Evolutionary conservation across 2,329 filamentous ascomycete genomes (phyloP), one percentile per base, ranked within the genome.

Genomic region (Aspergillus sp.): DNA sequence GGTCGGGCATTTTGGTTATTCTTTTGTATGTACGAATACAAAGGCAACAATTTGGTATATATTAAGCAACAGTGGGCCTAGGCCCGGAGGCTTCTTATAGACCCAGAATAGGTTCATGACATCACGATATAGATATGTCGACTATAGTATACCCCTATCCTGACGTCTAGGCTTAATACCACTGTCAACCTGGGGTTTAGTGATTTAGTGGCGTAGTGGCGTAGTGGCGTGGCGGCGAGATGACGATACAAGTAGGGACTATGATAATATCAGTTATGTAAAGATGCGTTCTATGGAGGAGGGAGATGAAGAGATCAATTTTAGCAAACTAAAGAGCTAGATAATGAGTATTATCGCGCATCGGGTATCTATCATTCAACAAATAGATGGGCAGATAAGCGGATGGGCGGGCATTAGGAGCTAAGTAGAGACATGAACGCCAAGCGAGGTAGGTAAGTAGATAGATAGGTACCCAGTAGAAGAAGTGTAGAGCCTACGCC

Each of bases 331-430:
- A 19, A 19, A 39, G 7, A 39, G 7, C 27, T 12, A 26, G 30
- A 32, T 5, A 36, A 12, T 36, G 34, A 12, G 8, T 34, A 55
- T 49, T 48, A 52, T 52, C 45, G 51, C 48, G 52, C 49, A 52
- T 52, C 49, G 60, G 60, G 60, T 63, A 62, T 63, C 54, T 59
- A 58, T 56, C 52, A 56, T 45, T 29, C 35, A 52, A 48, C 19
- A 19, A 19, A 19, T 19, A 19, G 19, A 19, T 19, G 52, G 50
- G 49, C 36, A 46, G 42, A 50, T 39, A 42, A 7, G 19, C 7
- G 5, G 28, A 42, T 8, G 29, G 28, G 28, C 42, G 6, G 8
- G 26, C 9, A 43, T 26, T 43, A 30, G 12, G 30, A 19, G 19
- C 19, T 19, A 19, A 19, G 19, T 19, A 19, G 19, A 19, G 19